Conservation (phyloP, 2,329 filamentous ascomycete species). For the Nemania sp. region DNA sequence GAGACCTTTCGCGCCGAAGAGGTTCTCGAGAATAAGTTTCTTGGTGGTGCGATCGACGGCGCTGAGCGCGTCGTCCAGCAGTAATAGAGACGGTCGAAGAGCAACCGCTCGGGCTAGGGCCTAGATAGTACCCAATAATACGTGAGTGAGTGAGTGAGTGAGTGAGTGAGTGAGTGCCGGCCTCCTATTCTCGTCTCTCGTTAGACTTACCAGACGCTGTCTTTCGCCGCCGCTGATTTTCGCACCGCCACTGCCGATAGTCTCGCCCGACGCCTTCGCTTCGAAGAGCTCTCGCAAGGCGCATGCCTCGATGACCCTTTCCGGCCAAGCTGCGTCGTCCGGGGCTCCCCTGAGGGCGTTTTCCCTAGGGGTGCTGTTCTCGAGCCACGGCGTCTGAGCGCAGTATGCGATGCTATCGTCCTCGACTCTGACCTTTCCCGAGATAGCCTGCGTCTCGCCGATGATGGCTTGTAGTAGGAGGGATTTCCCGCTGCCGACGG, state of each 20-base stretch:
- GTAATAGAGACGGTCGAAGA: constrained; percentile 26
- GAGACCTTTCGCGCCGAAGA: constrained; percentile 23
- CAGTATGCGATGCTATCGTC: constrained; percentile 30
- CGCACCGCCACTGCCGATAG: constrained; percentile 39
- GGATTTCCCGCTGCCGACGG: constrained; percentile 38
- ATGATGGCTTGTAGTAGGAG: constrained; percentile 34
- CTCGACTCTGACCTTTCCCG: constrained; percentile 20
- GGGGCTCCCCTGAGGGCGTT: constrained; percentile 29
- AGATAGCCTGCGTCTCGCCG: constrained; percentile 24
- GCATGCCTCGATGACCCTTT: constrained; percentile 31
- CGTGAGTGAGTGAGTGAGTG: background rate
- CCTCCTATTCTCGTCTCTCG: background rate
- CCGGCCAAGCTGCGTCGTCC: constrained; percentile 25
- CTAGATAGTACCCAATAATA: constrained; percentile 31
- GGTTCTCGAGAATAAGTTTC: constrained; percentile 19
- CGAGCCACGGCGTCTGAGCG: constrained; percentile 34
- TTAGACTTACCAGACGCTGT: constrained; percentile 26
- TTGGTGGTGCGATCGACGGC: constrained; percentile 31
- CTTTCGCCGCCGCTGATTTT: constrained; percentile 31
- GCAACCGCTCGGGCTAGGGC: constrained; percentile 34
- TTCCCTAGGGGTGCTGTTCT: constrained; percentile 29
- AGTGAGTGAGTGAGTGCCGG: constrained; percentile 4
- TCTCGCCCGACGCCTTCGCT: constrained; percentile 27
- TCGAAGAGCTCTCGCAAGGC: constrained; percentile 27
- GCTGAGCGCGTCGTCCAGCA: constrained; percentile 37